phyloP scores from a whole-genome alignment of 1,284 basidiomycete species.

The Sporisorium iseilematis-ciliati region DNA sequence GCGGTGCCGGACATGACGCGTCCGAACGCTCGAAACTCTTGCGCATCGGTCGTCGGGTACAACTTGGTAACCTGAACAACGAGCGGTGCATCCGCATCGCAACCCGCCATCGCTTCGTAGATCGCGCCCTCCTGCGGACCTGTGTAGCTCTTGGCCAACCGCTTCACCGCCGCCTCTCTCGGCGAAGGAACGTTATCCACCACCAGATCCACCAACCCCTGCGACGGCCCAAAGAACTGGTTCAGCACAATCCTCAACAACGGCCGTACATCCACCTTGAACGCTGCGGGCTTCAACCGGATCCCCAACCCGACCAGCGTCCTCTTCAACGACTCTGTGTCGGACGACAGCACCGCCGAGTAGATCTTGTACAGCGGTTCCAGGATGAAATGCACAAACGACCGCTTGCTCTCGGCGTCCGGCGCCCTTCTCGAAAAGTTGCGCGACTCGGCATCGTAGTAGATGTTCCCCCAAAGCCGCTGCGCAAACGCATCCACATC shows the following conservation, averaged over 20 bases:
- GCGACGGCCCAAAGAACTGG: constrained; percentile 89
- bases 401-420: constrained; percentile 84
- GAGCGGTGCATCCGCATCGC: constrained; percentile 85
- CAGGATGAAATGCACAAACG: constrained; percentile 96
- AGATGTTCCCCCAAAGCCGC: constrained; percentile 98
- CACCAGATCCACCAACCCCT: constrained; percentile 92
- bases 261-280: constrained; percentile 97
- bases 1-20: constrained; percentile 93
- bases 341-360: constrained; percentile 89
- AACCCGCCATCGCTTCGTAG: constrained; percentile 82
- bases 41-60: constrained; percentile 94
- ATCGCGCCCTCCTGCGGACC: constrained; percentile 43
- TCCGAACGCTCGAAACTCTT: constrained; percentile 94
- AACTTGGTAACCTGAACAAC: constrained; percentile 94
- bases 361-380: constrained; percentile 98
- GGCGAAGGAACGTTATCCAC: constrained; percentile 90
- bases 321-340: constrained; percentile 82
- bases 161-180: constrained; percentile 77
- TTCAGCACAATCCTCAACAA: constrained; percentile 91
- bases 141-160: constrained; percentile 73
- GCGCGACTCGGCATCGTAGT: constrained; percentile 82
- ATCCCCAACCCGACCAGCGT: constrained; percentile 87
- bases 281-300: constrained; percentile 89
- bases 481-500: constrained; percentile 77
- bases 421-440: constrained; percentile 88